Base-by-base conservation (phyloP, 371 early-diverging fungal species). In the Mycotypha africana region DNA sequence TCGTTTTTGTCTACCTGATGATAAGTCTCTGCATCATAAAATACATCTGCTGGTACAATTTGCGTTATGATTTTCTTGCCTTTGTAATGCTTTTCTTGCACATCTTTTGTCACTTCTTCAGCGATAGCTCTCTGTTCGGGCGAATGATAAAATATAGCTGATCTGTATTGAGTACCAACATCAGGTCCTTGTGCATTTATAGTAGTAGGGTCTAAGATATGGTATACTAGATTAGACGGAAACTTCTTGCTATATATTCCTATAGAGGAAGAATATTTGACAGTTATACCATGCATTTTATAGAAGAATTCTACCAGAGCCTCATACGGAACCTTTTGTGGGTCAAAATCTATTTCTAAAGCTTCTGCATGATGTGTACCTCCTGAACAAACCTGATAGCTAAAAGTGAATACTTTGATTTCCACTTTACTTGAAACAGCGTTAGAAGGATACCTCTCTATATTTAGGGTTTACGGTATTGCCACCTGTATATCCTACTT, bases 401-500 rank as follows among this genome's bases (percentile, higher is more conserved):
- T n/a, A n/a, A n/a, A n/a, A n/a, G n/a, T n/a, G n/a, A n/a, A n/a
- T n/a, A n/a, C n/a, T n/a, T n/a, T n/a, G n/a, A n/a, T n/a, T n/a
- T n/a, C n/a, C n/a, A n/a, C n/a, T n/a, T n/a, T n/a, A n/a, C n/a
- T n/a, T n/a, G n/a, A n/a, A n/a, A n/a, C n/a, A n/a, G n/a, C n/a
- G n/a, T n/a, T n/a, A n/a, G n/a, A n/a, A n/a, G n/a, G n/a, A n/a
- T 50, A 87, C 88, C 35, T 77, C 67, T 49, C 70, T 59, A 53
- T 91, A 91, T 20, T 48, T 67, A 12, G 89, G 81, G 15, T 69
- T 47, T 0, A 50, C 54, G 2, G 59, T 62, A 21, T 53, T 40
- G 12, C 93, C 96, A 26, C 92, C 92, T 2, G 78, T 84, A 65
- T 92, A 95, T 16, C 96, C 94, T 33, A 92, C 93, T 45, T 71